A percentile compares a stretch with the other conserved stretches of the same genome.
Evolutionary conservation across 768 basidiomycete genomes (phyloP).

Genomic region (Boletales sp.): DNA sequence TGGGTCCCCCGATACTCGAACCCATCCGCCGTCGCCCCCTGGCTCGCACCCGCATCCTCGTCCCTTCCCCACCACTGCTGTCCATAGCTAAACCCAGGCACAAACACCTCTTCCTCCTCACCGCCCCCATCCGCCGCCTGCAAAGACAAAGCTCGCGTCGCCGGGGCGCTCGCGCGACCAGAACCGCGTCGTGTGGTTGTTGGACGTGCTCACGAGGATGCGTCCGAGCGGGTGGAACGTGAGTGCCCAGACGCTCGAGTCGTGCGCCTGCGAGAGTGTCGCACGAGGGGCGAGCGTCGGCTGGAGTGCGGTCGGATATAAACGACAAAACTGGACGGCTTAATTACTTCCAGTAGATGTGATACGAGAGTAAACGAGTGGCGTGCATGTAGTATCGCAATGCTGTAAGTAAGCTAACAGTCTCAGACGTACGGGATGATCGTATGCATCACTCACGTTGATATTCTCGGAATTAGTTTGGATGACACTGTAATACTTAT

Average conservation of each 20-base stretch:
- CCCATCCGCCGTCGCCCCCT: slow-evolving; percentile 16
- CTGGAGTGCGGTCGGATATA: slow-evolving; percentile 36
- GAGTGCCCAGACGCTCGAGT: slow-evolving; percentile 95
- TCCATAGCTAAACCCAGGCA: slow-evolving; percentile 62
- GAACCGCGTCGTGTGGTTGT: slow-evolving; percentile 98
- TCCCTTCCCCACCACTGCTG: slow-evolving; percentile 42
- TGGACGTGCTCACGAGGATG: slow-evolving; percentile 89
- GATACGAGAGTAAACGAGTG: too few relatives aligned
- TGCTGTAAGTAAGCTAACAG: too few relatives aligned
- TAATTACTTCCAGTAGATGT: too few relatives aligned
- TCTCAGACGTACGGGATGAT: too few relatives aligned
- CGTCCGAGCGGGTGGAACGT: slow-evolving; percentile 96
- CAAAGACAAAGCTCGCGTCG: slow-evolving; percentile 74
- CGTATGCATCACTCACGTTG: too few relatives aligned
- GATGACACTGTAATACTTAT: too few relatives aligned
- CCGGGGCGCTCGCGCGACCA: slow-evolving; percentile 92
- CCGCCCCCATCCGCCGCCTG: slow-evolving; percentile 63
- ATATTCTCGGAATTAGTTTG: too few relatives aligned
- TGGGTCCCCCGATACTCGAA: slow-evolving; percentile 22
- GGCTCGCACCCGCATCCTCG: too few relatives aligned
- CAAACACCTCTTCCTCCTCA: slow-evolving; percentile 64
- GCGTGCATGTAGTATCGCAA: too few relatives aligned
- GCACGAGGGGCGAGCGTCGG: slow-evolving; percentile 6
- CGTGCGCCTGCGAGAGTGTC: slow-evolving; percentile 92
- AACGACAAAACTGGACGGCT: not conserved